Conservation (phyloP, 495 filamentous ascomycete species). For the Penicillium daleae region DNA sequence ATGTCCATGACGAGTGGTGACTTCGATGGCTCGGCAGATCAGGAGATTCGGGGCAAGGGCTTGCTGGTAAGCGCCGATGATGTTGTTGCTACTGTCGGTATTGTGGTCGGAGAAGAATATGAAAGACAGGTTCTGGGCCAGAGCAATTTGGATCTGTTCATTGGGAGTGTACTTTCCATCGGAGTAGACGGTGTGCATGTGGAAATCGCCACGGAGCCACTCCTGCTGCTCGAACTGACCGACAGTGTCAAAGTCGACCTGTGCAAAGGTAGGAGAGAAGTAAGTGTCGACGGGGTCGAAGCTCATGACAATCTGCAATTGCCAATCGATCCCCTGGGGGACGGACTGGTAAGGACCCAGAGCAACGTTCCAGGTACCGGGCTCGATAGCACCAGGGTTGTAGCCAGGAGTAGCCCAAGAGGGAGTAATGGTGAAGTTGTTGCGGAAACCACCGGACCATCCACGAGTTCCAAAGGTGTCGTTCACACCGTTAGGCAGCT, state of each 20-base stretch:
- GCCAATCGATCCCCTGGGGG: slow-evolving; percentile 5
- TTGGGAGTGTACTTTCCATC: slow-evolving; percentile 4
- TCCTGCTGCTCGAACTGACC: neutral
- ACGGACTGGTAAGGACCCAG: slow-evolving; percentile 5
- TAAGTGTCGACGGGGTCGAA: slow-evolving; percentile 1
- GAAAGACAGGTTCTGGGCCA: neutral
- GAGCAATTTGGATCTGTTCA: neutral
- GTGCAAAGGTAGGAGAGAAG: slow-evolving; percentile 4
- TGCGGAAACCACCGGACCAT: slow-evolving; percentile 11
- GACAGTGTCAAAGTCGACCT: slow-evolving; percentile 1
- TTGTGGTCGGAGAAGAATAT: slow-evolving; percentile 13
- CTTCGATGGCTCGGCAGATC: slow-evolving; percentile 10
- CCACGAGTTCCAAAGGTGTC: neutral
- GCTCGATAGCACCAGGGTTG: slow-evolving; percentile 9
- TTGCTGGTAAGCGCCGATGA: slow-evolving; percentile 1
- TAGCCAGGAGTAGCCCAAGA: slow-evolving; percentile 8
- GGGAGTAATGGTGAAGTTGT: slow-evolving; percentile 14
- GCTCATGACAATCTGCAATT: neutral
- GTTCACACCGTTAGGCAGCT: neutral
- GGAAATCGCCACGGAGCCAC: slow-evolving; percentile 10
- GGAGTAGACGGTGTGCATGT: slow-evolving; percentile 11
- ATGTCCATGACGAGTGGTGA: slow-evolving; percentile 5
- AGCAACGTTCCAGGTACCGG: slow-evolving; percentile 9
- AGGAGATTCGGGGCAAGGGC: slow-evolving; percentile 7
- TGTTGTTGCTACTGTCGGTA: slow-evolving; percentile 10